phyloP scores from a whole-genome alignment of 495 filamentous ascomycete species.

The Xylaria flabelliformis region DNA sequence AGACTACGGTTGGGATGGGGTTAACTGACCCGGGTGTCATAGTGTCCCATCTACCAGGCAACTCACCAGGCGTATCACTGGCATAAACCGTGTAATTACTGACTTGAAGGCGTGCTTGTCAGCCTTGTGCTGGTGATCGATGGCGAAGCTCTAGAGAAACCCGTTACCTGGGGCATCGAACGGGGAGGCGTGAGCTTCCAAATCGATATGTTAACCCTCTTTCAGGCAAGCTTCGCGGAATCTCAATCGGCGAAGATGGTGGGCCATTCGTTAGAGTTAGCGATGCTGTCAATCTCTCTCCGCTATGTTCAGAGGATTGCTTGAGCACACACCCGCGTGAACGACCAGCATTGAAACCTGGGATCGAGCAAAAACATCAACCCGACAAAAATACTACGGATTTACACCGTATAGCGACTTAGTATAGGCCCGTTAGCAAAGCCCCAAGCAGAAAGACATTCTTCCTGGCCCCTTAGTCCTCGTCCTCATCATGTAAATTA shows the following conservation, averaged over 20 bases:
- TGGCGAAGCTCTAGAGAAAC: neutral
- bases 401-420: neutral
- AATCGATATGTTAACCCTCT: constrained; percentile 4
- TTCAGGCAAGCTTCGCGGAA: constrained; percentile 4
- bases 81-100: constrained; percentile 11
- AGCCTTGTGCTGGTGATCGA: neutral
- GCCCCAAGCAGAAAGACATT: no score
- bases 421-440: neutral
- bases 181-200: constrained; percentile 1
- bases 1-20: no score
- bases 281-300: neutral
- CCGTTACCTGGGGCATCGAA: neutral
- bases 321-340: constrained; percentile 1
- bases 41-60: neutral
- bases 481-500: neutral
- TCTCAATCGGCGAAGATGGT: neutral
- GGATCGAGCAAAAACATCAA: neutral
- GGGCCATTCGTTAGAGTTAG: neutral
- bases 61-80: neutral
- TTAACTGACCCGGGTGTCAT: neutral
- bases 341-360: neutral
- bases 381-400: neutral
- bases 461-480: no score
- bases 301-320: neutral
- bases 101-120: constrained; percentile 1